phyloP scores from a whole-genome alignment of 345 rosid genomes.

The Abelmoschus esculentus region DNA sequence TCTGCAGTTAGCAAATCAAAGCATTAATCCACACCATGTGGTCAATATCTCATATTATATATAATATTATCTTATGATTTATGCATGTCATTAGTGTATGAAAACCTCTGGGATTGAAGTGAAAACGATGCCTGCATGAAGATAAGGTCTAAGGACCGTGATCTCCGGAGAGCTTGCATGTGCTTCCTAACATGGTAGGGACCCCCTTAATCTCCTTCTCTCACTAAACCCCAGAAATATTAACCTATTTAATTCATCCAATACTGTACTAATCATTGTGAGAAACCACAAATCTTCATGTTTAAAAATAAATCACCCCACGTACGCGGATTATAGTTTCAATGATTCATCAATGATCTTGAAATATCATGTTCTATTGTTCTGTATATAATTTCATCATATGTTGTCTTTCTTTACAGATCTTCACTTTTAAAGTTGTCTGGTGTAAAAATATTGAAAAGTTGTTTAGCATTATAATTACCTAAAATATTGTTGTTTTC shows the following conservation, averaged over 20 bases:
- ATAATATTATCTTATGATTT: neutral
- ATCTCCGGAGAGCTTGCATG: constrained; percentile 34
- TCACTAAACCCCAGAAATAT: neutral
- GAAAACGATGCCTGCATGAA: constrained; percentile 19
- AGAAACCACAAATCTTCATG: too few relatives aligned
- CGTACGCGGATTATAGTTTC: neutral
- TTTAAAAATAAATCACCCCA: neutral
- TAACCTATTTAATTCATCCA: too few relatives aligned
- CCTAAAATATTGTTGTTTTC: neutral
- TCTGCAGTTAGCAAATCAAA: neutral
- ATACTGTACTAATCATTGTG: too few relatives aligned
- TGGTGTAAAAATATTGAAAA: neutral
- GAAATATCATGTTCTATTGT: too few relatives aligned
- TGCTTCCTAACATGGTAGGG: constrained; percentile 50
- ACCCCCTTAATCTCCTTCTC: constrained; percentile 13
- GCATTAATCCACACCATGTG: neutral
- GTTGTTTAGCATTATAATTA: neutral
- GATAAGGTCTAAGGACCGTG: constrained; percentile 19
- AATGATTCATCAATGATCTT: too few relatives aligned
- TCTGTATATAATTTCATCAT: too few relatives aligned
- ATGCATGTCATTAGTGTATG: too few relatives aligned
- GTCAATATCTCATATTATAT: neutral
- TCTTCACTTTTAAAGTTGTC: too few relatives aligned
- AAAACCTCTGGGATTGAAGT: neutral
- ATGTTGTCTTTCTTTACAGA: too few relatives aligned